Percentiles rank a stretch among this genome's conserved stretches.
phyloP scores from a whole-genome alignment of 371 early-diverging fungal genomes.

The Mucor plumbeus region DNA sequence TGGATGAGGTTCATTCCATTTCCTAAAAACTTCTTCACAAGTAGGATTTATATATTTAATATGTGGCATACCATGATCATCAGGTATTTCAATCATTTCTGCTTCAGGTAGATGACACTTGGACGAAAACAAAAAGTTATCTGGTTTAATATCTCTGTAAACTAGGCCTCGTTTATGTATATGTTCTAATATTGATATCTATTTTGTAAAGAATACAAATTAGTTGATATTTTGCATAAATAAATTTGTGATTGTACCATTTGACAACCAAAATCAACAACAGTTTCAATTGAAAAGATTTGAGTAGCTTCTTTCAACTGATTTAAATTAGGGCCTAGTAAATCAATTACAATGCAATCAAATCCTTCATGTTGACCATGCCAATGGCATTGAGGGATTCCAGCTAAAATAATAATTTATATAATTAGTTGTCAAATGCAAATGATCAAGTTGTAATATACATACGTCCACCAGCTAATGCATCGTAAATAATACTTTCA shows the following conservation, averaged over 20 bases:
- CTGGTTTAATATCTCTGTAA: slow-evolving; percentile 91
- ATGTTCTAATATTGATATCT: slow-evolving; percentile 96
- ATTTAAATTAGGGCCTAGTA: slow-evolving; percentile 95
- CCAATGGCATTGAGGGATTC: slow-evolving; percentile 87
- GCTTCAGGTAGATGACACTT: slow-evolving; percentile 39
- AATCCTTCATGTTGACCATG: slow-evolving; percentile 92
- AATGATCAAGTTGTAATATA: background rate
- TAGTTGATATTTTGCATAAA: no score
- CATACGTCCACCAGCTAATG: slow-evolving; percentile 61
- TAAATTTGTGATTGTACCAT: slow-evolving; percentile 34
- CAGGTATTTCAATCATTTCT: slow-evolving; percentile 32
- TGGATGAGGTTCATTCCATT: slow-evolving; percentile 31
- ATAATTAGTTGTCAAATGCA: background rate
- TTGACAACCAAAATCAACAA: slow-evolving; percentile 56
- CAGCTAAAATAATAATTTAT: slow-evolving; percentile 46
- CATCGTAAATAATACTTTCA: slow-evolving; percentile 59
- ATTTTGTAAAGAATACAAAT: background rate
- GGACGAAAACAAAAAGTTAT: slow-evolving; percentile 89
- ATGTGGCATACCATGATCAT: slow-evolving; percentile 25
- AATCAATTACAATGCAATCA: slow-evolving; percentile 93
- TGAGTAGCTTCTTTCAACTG: slow-evolving; percentile 66
- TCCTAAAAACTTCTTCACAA: slow-evolving; percentile 35
- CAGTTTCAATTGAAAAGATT: slow-evolving; percentile 48
- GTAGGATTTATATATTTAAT: slow-evolving; percentile 24
- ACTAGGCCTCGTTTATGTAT: slow-evolving; percentile 91